Evolutionary conservation across 2,329 filamentous ascomycete genomes (phyloP).

Genomic region (Venturia asperata): DNA sequence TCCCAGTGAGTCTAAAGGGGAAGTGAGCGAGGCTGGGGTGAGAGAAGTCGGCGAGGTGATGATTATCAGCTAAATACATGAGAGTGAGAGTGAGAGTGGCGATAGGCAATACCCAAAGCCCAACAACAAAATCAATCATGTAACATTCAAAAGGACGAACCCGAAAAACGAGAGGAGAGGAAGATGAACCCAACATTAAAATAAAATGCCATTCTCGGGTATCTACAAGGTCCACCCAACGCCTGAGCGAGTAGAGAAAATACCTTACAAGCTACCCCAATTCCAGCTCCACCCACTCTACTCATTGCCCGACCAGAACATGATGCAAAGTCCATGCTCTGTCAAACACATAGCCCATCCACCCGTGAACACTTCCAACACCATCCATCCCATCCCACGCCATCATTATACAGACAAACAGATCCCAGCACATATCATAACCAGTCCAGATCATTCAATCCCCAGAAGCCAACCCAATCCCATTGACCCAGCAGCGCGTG

Average conservation of each 20-base stretch:
- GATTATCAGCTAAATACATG: no score
- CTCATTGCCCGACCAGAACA: no score
- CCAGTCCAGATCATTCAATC: neutral
- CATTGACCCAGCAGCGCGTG: no score
- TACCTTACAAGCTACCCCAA: no score
- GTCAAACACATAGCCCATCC: neutral
- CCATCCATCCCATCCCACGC: neutral
- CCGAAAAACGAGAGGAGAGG: no score
- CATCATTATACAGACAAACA: neutral
- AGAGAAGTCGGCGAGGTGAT: no score
- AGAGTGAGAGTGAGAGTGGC: no score
- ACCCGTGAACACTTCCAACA: neutral
- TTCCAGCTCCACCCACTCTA: no score
- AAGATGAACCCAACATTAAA: no score
- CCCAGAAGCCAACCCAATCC: neutral
- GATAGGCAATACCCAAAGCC: no score
- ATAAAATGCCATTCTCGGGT: neutral
- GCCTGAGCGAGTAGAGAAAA: neutral
- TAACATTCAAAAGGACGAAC: no score
- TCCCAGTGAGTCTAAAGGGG: conserved; percentile 13
- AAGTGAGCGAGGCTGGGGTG: neutral
- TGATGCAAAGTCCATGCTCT: neutral
- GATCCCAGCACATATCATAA: neutral
- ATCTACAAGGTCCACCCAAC: neutral
- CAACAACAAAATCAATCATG: no score